Evolutionary conservation across 2,329 filamentous ascomycete genomes (phyloP), one percentile per base, ranked within the genome.

Genomic region (Alternaria metachromatica): DNA sequence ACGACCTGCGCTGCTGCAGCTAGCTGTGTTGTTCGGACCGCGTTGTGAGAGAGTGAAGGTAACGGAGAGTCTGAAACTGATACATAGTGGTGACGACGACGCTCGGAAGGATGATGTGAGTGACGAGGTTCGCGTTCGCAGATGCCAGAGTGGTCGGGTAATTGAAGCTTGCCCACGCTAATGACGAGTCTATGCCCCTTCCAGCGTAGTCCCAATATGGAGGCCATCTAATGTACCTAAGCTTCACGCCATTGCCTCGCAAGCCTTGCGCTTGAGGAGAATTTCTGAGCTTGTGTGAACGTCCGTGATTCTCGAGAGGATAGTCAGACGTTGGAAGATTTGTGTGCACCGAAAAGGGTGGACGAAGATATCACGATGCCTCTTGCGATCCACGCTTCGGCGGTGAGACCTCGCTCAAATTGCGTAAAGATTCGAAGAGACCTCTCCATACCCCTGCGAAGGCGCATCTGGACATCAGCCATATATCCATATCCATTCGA

Each of bases 211-310:
- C 37, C 28, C 30, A 58, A 58, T 57, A 62, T 54, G 23, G 53
- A 26, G 30, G 58, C 41, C 25, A 54, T 49, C 43, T 67, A 21
- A 59, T 68, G 57, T 49, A 60, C 46, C 58, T 65, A 63, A 67
- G 68, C 66, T 63, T 66, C 51, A 48, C 43, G 58, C 49, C 57
- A 53, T 46, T 15, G 53, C 50, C 28, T 54, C 45, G 62, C 64
- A 67, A 65, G 63, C 59, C 63, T 66, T 43, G 41, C 49, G 49
- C 33, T 55, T 55, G 65, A 66, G 61, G 59, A 63, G 51, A 55
- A 60, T 63, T 64, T 41, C 43, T 66, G 58, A 63, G 68, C 66
- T 68, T 69, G 60, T 62, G 56, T 55, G 55, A 59, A 66, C 64
- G 21, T 64, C 55, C 6, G 6, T 4, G 9, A 13, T 23, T 21